These are phyloP conservation scores for Gossypium arboreum DNA, from an alignment of 345 rosid genomes.

Conservation along the genomic window DNA sequence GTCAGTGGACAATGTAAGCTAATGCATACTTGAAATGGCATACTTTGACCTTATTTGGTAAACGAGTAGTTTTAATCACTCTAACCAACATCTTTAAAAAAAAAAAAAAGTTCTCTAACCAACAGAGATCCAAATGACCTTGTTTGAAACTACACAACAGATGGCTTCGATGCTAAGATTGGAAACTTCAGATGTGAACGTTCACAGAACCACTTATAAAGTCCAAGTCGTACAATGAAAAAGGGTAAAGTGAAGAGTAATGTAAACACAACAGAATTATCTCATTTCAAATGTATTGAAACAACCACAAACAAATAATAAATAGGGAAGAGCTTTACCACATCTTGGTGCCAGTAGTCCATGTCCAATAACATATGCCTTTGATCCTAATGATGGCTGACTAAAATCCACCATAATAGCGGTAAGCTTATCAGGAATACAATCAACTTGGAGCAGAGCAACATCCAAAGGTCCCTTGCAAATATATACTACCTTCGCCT, in stretches of 20 bases:
- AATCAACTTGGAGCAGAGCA: slow-evolving; percentile 69
- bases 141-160: neutral
- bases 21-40: neutral
- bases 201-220: neutral
- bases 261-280: neutral
- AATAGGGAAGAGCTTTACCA: slow-evolving; percentile 40
- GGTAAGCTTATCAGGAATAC: slow-evolving; percentile 51
- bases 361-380: slow-evolving; percentile 60
- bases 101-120: neutral
- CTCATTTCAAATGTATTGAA: neutral
- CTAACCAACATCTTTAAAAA: too few species aligned
- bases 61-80: too few species aligned
- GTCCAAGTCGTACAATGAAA: neutral
- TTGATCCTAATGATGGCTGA: slow-evolving; percentile 62
- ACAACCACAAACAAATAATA: slow-evolving; percentile 14
- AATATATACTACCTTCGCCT: slow-evolving; percentile 67
- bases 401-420: slow-evolving; percentile 46
- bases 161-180: neutral
- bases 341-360: slow-evolving; percentile 34
- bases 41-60: too few species aligned
- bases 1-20: neutral
- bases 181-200: slow-evolving; percentile 24
- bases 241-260: neutral
- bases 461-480: slow-evolving; percentile 81
- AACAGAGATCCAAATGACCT: neutral